Percentiles rank a stretch among this genome's conserved stretches.
Conservation (phyloP, 2,329 filamentous ascomycete genomes). For the Trematosphaeria pertusa region DNA sequence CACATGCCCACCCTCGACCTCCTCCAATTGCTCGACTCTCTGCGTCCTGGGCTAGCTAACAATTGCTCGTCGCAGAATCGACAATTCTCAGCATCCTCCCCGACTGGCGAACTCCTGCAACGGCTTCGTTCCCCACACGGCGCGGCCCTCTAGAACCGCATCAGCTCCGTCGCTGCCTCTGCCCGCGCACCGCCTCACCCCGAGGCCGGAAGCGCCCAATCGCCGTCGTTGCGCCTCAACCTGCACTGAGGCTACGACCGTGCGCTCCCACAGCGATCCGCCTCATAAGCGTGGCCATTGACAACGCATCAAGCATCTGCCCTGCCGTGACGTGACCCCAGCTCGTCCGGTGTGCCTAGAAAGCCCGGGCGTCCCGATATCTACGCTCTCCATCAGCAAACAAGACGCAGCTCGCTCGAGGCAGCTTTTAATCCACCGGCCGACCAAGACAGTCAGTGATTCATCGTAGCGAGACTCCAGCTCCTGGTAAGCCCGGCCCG, state of each 20-base stretch:
- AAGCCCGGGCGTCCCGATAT: constrained; percentile 35
- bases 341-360: constrained; percentile 37
- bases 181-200: constrained; percentile 43
- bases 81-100: constrained; percentile 35
- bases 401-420: constrained; percentile 31
- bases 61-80: constrained; percentile 40
- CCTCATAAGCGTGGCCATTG: constrained; percentile 52
- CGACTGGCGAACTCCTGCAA: constrained; percentile 44
- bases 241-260: constrained; percentile 38
- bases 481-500: constrained; percentile 28
- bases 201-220: constrained; percentile 29
- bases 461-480: constrained; percentile 24
- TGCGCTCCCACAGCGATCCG: constrained; percentile 39
- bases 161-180: constrained; percentile 20
- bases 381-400: constrained; percentile 41
- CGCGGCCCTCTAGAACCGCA: constrained; percentile 42
- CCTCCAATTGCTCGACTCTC: constrained; percentile 46
- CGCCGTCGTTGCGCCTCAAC: constrained; percentile 38
- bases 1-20: constrained; percentile 46
- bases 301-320: constrained; percentile 52
- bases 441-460: constrained; percentile 24
- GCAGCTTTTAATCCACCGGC: constrained; percentile 29
- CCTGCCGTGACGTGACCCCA: constrained; percentile 47
- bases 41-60: constrained; percentile 43
- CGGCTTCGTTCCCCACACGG: constrained; percentile 44